Percentiles rank a stretch among this genome's conserved stretches.
phyloP scores from a whole-genome alignment of 768 basidiomycete species.

The Pulveroboletus ravenelii region DNA sequence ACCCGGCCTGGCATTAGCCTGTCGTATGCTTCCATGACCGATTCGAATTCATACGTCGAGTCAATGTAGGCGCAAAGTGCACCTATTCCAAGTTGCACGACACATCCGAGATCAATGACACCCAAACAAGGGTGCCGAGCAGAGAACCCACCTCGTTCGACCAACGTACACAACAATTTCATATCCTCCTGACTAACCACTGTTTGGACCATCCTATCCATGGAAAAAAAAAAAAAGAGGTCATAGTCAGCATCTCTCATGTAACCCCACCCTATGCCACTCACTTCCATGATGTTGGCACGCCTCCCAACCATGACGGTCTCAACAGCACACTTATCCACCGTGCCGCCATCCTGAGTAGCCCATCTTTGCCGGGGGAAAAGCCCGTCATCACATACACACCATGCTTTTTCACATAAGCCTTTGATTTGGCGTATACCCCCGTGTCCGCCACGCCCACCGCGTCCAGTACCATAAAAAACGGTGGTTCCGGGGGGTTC shows the following conservation, averaged over 20 bases:
- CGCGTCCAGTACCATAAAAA: conserved; percentile 57
- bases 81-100: conserved; percentile 29
- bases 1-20: conserved; percentile 50
- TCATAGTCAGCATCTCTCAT: not conserved
- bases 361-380: no score
- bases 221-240: not conserved
- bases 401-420: no score
- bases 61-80: conserved; percentile 50
- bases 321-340: no score
- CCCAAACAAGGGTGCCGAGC: not conserved
- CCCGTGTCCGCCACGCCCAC: conserved; percentile 45
- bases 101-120: not conserved
- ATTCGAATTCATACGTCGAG: conserved; percentile 52
- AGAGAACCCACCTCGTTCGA: conserved; percentile 38
- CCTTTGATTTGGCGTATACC: conserved; percentile 42
- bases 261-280: conserved; percentile 7
- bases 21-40: conserved; percentile 59
- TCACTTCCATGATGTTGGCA: conserved; percentile 35
- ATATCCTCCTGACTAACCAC: conserved; percentile 34
- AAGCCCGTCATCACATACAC: no score
- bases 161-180: conserved; percentile 32
- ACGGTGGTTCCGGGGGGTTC: conserved; percentile 46
- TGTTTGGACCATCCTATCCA: conserved; percentile 25
- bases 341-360: no score
- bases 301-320: no score